A percentile compares a stretch with the other conserved stretches of the same genome.
These are phyloP conservation scores for Phyllosticta citriasiana DNA, from an alignment of 2,329 filamentous ascomycete genomes.

Conservation along the genomic window DNA sequence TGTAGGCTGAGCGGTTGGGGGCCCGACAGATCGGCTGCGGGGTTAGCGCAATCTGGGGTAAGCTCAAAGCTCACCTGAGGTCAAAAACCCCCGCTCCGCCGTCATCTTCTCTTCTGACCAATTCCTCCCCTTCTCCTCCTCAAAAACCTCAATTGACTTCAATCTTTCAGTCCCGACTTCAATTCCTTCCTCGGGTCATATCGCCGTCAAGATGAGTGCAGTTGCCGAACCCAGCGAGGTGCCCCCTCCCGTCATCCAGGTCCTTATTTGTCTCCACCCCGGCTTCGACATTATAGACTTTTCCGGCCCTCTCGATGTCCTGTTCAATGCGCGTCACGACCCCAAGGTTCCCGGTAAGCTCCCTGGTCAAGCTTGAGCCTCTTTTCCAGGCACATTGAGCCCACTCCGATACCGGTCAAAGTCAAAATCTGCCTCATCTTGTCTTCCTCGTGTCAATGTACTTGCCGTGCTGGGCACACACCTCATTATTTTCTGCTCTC, in stretches of 20 bases:
- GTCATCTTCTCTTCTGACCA: background rate
- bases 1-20: background rate
- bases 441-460: background rate
- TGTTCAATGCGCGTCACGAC: slow-evolving; percentile 45
- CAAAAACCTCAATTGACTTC: background rate
- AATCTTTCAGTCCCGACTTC: background rate
- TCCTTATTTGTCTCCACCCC: slow-evolving; percentile 48
- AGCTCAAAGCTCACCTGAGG: background rate
- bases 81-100: background rate
- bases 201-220: slow-evolving; percentile 37
- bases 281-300: slow-evolving; percentile 49
- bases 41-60: background rate
- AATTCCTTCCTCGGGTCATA: too few relatives aligned
- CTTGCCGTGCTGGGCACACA: background rate
- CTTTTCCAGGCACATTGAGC: background rate
- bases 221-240: slow-evolving; percentile 27
- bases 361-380: slow-evolving; percentile 1
- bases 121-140: background rate
- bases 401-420: background rate
- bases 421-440: background rate
- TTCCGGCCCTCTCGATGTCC: slow-evolving; percentile 48
- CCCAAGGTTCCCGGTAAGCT: slow-evolving; percentile 39
- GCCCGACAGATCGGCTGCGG: background rate
- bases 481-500: background rate
- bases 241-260: slow-evolving; percentile 41